Evolutionary conservation across 352 stramenopile genomes (phyloP).

Genomic region (Chrysophaeum taylorii): DNA sequence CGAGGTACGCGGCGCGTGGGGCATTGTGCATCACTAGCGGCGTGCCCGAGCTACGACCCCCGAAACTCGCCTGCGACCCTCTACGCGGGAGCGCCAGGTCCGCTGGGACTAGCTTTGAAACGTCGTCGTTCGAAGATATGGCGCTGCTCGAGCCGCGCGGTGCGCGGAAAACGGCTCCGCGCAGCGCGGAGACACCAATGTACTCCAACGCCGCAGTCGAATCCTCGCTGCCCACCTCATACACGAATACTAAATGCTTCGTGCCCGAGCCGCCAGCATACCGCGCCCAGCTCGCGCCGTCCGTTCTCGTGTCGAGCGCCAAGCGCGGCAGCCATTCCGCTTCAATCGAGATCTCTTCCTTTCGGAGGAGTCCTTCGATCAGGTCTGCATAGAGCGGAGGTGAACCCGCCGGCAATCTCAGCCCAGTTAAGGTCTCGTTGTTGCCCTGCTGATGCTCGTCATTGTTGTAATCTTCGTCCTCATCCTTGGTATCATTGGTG

Average conservation of each 20-base stretch:
- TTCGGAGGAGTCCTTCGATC: too few relatives aligned
- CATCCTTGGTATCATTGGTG: too few relatives aligned
- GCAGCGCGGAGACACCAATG: conserved; percentile 34
- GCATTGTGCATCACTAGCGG: background rate
- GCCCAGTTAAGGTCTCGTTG: too few relatives aligned
- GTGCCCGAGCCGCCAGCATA: conserved; percentile 49
- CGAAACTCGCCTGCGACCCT: too few relatives aligned
- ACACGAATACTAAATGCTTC: conserved; percentile 45
- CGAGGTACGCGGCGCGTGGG: background rate
- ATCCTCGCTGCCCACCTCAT: conserved; percentile 44
- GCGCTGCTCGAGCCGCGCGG: background rate
- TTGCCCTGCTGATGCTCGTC: too few relatives aligned
- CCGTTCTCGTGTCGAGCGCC: conserved; percentile 37
- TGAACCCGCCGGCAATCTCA: too few relatives aligned
- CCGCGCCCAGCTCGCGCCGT: conserved; percentile 37
- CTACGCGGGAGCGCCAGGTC: too few relatives aligned
- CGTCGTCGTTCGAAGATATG: background rate
- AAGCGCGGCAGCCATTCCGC: conserved; percentile 31
- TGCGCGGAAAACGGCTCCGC: conserved; percentile 24
- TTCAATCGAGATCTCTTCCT: too few relatives aligned
- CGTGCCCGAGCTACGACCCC: background rate
- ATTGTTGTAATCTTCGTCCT: too few relatives aligned
- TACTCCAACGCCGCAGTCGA: conserved; percentile 47
- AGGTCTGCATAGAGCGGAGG: too few relatives aligned
- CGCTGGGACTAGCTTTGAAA: too few relatives aligned